Percentiles rank a stretch among this genome's conserved stretches.
These are phyloP conservation scores for Colletotrichum salicis DNA, from an alignment of 2,329 filamentous ascomycete genomes.

Conservation along the genomic window DNA sequence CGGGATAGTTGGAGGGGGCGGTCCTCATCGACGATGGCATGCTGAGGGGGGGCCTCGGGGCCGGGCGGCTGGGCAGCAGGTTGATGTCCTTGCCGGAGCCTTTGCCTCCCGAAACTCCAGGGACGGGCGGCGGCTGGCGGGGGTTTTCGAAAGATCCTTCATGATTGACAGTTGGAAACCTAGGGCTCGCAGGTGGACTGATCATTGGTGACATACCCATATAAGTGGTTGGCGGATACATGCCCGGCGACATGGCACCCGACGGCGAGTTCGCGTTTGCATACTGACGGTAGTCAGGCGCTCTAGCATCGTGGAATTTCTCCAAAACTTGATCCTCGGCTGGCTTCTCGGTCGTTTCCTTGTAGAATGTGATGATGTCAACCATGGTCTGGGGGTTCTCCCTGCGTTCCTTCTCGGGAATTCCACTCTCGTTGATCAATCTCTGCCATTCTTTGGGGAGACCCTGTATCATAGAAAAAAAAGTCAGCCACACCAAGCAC, in stretches of 20 bases:
- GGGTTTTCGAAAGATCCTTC: constrained; percentile 98
- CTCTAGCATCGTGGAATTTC: constrained; percentile 91
- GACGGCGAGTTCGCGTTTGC: constrained; percentile 49
- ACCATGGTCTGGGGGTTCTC: constrained; percentile 96
- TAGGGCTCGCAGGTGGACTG: constrained; percentile 84
- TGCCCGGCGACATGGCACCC: constrained; percentile 61
- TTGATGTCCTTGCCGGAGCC: constrained; percentile 64
- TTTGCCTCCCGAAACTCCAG: constrained; percentile 62
- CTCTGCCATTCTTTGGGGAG: constrained; percentile 98
- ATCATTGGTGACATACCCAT: constrained; percentile 71
- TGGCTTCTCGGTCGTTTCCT: constrained; percentile 85
- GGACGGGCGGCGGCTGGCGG: constrained; percentile 89
- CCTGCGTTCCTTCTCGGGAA: constrained; percentile 94
- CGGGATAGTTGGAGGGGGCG: constrained; percentile 65
- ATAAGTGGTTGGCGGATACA: constrained; percentile 66
- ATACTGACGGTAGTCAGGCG: constrained; percentile 61
- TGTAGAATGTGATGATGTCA: constrained; percentile 96
- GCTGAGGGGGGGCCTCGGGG: constrained; percentile 84
- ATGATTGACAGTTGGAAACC: constrained; percentile 85
- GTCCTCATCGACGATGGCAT: constrained; percentile 61
- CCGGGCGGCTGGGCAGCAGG: constrained; percentile 83
- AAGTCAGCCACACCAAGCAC: constrained; percentile 35
- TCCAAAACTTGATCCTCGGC: constrained; percentile 91
- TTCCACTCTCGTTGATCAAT: constrained; percentile 93
- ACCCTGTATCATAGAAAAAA: constrained; percentile 66